phyloP scores from a whole-genome alignment of 352 stramenopile genomes.

The Globisporangium recalcitrans region DNA sequence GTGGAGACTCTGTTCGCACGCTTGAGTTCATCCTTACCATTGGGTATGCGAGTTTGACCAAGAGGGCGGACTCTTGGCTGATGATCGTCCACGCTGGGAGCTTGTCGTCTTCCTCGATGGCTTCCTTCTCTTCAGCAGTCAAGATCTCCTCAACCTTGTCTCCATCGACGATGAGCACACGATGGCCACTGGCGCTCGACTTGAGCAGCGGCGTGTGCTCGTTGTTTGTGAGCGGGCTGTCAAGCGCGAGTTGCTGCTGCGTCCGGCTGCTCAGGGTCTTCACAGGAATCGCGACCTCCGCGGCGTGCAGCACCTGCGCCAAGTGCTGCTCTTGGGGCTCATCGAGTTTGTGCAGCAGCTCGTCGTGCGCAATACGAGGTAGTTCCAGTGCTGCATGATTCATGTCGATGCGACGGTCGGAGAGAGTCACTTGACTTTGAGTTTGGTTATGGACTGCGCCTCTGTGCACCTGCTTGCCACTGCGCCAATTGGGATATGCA shows the following conservation, averaged over 20 bases:
- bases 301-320: not conserved
- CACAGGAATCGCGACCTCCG: not conserved
- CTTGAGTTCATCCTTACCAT: not conserved
- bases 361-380: not conserved
- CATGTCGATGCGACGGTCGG: not conserved
- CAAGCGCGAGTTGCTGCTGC: not conserved
- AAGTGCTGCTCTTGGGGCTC: not conserved
- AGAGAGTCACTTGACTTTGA: not conserved
- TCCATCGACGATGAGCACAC: not conserved
- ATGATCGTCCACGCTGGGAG: not conserved
- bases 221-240: not conserved
- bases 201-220: not conserved
- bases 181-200: not conserved
- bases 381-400: not conserved
- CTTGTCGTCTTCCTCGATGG: not conserved
- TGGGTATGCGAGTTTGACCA: not conserved
- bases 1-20: not conserved
- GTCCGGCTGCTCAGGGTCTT: not conserved
- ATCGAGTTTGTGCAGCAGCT: not conserved
- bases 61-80: not conserved
- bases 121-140: not conserved
- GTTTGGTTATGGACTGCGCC: not conserved
- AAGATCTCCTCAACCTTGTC: not conserved
- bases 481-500: not conserved
- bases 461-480: not conserved